Evolutionary conservation across 352 stramenopile species (phyloP), one percentile per base, ranked within the genome.

Genomic region (Peronosclerospora sorghi): DNA sequence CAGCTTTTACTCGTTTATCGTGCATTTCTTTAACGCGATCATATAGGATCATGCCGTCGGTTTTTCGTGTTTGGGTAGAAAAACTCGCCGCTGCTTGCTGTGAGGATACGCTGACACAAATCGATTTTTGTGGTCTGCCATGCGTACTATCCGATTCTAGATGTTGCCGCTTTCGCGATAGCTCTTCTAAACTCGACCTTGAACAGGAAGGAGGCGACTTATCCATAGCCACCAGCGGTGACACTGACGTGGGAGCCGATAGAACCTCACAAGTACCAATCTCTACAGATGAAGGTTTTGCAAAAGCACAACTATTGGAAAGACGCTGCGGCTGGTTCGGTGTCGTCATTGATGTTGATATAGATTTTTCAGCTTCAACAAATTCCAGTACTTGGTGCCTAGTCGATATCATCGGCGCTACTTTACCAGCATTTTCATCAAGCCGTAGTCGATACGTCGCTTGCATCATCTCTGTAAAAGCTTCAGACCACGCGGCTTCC

Each of bases 11-110:
- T 53, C 43, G 51, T 40, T 57, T 35, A 28, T 73, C 66, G 32
- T 73, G 65, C 65, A 74, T 66, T 21, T 51, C 48, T 24, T 65
- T 56, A 3, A 82, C 55, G 30, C 52, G 50, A 28, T 78, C 69
- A 48, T 76, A 70, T 5, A 78, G 34, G 53, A 45, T 73, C 51
- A 65, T 60, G 8, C 30, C 30, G 5, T 35, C 18, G 8, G 14
- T 8, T 14, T 8, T 27, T 30, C 5, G 21, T 20, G 36, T 15
- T 41, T 21, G 21, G 13, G 36, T 10, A 21, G 21, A 14, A 7
- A 38, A 9, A 40, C 34, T 6, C 5, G 12, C 13, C 36, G 32
- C 15, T 43, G 19, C 41, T 41, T 24, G 45, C n/a, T 15, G 38
- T 35, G 30, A 45, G 35, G 24, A 18, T 8, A 46, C 23, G 9